Evolutionary conservation across 2,329 filamentous ascomycete genomes (phyloP), one percentile per base, ranked within the genome.

Genomic region (Beauveria brongniartii): DNA sequence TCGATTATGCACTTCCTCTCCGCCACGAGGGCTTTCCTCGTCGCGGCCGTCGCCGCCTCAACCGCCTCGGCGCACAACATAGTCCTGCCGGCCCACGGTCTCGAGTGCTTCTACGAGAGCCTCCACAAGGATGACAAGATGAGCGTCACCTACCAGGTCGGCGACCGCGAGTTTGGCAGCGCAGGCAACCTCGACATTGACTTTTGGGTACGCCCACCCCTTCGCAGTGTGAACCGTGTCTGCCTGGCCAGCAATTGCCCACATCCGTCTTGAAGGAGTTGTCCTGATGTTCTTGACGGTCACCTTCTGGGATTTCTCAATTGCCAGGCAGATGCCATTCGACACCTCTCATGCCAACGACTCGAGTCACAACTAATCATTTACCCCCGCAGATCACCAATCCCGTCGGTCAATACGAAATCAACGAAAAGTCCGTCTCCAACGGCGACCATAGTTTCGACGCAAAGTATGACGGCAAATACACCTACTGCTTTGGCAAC

Each of bases 81-180:
- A 77, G 91, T 94, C 75, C 87, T 99, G 71, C 88, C 88, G 65
- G 89, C 92, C 68, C 92, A 99, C 78, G 90, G 91, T 71, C 86
- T 92, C 77, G 94, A 99, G 80, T 99, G 94, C 81, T 99, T 97
- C 83, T 90, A 96, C 81, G 94, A 99, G 80, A 77, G 81, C 69
- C 86, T 99, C 63, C 93, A 96, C 80, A 85, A 83, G 74, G 94
- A 96, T 75, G 94, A 99, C 80, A 90, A 89, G 77, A 99, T 99
- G 94, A 97, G 92, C 9, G 92, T 99, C 63, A 96, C 92, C 34
- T 99, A 95, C 82, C 94, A 97, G 79, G 93, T 97, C 62, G 94
- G 94, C 72, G 94, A 99, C 74, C 82, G 93, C 67, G 94, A 99
- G 74, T 97, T 96, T 76, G 93, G 93, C 56, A 90, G 90, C 57